A percentile compares a stretch with the other conserved stretches of the same genome.
These are phyloP conservation scores for Melastoma candidum DNA, from an alignment of 441 rosid genomes.

Conservation along the genomic window DNA sequence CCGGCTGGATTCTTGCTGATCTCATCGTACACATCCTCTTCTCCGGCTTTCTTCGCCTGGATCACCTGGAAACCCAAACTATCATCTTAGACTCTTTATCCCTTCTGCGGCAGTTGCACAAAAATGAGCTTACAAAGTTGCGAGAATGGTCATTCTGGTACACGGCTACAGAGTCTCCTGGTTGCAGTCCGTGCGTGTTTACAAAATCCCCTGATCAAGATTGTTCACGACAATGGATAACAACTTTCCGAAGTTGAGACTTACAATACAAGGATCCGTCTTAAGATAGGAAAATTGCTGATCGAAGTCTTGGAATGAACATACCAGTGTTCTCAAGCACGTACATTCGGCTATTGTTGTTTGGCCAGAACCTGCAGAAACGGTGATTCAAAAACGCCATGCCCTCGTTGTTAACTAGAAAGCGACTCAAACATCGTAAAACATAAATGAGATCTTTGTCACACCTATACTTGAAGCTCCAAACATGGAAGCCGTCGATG, in stretches of 20 bases:
- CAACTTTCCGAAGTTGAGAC: neutral
- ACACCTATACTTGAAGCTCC: conserved; percentile 96
- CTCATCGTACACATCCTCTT: conserved; percentile 42
- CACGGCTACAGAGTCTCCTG: conserved; percentile 76
- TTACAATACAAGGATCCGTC: no score
- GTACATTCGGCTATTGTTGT: conserved; percentile 94
- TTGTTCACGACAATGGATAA: neutral
- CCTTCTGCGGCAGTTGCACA: no score
- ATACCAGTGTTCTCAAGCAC: conserved; percentile 95
- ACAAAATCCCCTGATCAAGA: conserved; percentile 67
- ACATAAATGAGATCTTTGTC: neutral
- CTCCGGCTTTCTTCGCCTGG: conserved; percentile 77
- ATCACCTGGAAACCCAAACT: conserved; percentile 42
- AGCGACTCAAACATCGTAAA: neutral
- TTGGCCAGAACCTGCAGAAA: conserved; percentile 86
- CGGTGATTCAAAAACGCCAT: neutral
- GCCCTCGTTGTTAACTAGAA: neutral
- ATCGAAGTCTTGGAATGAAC: neutral
- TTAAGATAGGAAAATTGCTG: neutral
- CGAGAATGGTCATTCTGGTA: conserved; percentile 50
- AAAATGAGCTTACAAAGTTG: conserved; percentile 42
- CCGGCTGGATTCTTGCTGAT: conserved; percentile 33
- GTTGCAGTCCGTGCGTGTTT: conserved; percentile 62
- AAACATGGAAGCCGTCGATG: conserved; percentile 62
- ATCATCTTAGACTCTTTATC: neutral